These are phyloP conservation scores for Massariosphaeria phaeospora DNA, from an alignment of 495 filamentous ascomycete species.

Conservation along the genomic window DNA sequence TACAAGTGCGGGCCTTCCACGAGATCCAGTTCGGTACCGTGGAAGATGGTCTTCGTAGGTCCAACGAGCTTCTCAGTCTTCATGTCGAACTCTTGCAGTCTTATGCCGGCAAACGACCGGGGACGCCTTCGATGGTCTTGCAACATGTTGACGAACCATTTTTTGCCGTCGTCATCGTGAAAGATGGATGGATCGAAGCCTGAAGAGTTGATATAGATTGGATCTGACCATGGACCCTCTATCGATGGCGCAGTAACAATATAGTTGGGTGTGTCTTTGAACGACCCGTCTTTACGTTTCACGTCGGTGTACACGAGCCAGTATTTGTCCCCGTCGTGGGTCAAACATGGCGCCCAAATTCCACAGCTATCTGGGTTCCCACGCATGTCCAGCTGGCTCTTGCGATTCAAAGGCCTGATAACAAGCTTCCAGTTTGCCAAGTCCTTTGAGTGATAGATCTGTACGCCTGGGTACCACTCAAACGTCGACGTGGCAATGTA, in stretches of 20 bases:
- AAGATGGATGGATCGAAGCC: conserved; percentile 57
- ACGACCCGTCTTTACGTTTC: conserved; percentile 53
- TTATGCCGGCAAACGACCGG: conserved; percentile 27
- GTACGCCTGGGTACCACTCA: conserved; percentile 54
- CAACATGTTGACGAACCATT: conserved; percentile 54
- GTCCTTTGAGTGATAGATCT: conserved; percentile 48
- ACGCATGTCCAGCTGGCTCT: conserved; percentile 42
- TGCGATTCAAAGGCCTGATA: conserved; percentile 33
- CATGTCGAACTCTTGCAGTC: conserved; percentile 48
- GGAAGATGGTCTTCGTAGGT: conserved; percentile 48
- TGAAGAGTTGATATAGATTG: conserved; percentile 44
- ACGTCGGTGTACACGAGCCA: conserved; percentile 46
- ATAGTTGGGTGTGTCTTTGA: conserved; percentile 51
- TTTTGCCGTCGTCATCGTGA: conserved; percentile 51
- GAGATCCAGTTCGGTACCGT: conserved; percentile 50
- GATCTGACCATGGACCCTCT: conserved; percentile 54
- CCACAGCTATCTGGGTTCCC: conserved; percentile 49
- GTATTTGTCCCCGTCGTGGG: conserved; percentile 52
- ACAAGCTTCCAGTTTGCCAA: conserved; percentile 51
- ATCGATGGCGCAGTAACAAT: conserved; percentile 41
- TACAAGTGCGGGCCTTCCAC: conserved; percentile 61
- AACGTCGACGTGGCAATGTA: conserved; percentile 62
- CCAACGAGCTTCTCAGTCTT: conserved; percentile 37
- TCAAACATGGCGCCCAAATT: conserved; percentile 59
- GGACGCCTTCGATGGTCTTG: conserved; percentile 50